Conservation (phyloP, 1,284 basidiomycete genomes). For the Leucoagaricus sp. region DNA sequence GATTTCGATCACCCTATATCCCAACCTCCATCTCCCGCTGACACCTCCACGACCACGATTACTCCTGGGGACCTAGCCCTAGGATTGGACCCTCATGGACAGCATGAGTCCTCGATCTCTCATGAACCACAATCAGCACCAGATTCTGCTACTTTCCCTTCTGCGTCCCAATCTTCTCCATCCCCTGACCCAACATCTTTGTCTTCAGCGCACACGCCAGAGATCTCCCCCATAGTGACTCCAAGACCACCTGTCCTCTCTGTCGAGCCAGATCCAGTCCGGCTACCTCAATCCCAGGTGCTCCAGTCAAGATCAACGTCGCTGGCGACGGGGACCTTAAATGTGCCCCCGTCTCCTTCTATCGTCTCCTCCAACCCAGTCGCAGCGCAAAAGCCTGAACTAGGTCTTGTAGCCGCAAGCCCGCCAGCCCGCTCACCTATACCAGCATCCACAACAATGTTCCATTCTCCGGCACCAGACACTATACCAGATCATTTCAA, state of each 20-base stretch:
- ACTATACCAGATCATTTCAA: slow-evolving; percentile 15
- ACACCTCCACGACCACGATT: slow-evolving; percentile 4
- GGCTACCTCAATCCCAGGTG: too few relatives aligned
- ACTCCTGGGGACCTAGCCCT: neutral
- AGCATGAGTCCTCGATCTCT: too few relatives aligned
- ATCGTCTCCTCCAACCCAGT: too few relatives aligned
- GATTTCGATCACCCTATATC: neutral
- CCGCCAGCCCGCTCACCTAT: too few relatives aligned
- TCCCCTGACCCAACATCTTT: neutral
- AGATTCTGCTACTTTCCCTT: neutral
- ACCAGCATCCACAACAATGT: neutral
- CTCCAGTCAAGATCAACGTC: too few relatives aligned
- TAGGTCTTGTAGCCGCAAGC: too few relatives aligned
- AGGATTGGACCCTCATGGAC: too few relatives aligned
- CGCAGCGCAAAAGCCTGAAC: too few relatives aligned
- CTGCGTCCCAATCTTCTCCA: neutral
- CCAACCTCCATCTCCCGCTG: neutral
- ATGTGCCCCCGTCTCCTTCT: too few relatives aligned
- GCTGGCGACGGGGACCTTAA: too few relatives aligned
- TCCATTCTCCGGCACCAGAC: neutral
- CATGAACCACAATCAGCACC: too few relatives aligned
- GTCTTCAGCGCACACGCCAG: neutral
- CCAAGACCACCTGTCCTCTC: neutral
- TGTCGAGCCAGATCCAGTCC: too few relatives aligned
- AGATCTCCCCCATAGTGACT: neutral